Evolutionary conservation across 139 green algal species (phyloP).

Genomic region (Coelastrella sp.): DNA sequence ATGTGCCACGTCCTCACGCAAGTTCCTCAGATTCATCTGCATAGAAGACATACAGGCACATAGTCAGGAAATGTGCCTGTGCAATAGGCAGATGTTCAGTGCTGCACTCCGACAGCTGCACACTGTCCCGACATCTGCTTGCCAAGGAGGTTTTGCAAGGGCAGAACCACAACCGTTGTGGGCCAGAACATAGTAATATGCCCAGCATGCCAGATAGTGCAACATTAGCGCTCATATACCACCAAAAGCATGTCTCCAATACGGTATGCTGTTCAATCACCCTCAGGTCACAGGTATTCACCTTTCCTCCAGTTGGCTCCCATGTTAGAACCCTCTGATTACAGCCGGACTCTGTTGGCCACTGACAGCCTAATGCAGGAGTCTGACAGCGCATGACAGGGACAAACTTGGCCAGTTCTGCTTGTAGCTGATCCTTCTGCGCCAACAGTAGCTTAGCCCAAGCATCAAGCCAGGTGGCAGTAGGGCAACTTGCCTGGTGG

Average conservation of each 20-base stretch:
- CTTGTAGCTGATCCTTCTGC: not conserved
- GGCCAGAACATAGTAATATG: no score
- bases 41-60: not conserved
- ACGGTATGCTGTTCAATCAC: no score
- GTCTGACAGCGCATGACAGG: not conserved
- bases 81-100: no score
- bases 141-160: no score
- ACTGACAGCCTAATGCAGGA: not conserved
- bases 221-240: no score
- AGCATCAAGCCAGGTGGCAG: slow-evolving; percentile 23
- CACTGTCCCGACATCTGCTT: no score
- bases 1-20: slow-evolving; percentile 7
- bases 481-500: slow-evolving; percentile 29
- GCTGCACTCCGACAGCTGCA: not conserved
- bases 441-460: slow-evolving; percentile 16
- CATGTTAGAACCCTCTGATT: not conserved
- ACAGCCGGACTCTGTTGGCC: not conserved
- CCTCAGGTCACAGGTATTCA: no score
- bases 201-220: no score
- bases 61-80: no score
- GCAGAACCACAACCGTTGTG: not conserved
- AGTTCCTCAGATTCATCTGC: slow-evolving; percentile 21
- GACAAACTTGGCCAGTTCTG: slow-evolving; percentile 18
- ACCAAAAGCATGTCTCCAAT: no score
- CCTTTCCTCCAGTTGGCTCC: not conserved